Base-by-base conservation (phyloP, 164 flowering plant genomes). In the Litsea cubeba region DNA sequence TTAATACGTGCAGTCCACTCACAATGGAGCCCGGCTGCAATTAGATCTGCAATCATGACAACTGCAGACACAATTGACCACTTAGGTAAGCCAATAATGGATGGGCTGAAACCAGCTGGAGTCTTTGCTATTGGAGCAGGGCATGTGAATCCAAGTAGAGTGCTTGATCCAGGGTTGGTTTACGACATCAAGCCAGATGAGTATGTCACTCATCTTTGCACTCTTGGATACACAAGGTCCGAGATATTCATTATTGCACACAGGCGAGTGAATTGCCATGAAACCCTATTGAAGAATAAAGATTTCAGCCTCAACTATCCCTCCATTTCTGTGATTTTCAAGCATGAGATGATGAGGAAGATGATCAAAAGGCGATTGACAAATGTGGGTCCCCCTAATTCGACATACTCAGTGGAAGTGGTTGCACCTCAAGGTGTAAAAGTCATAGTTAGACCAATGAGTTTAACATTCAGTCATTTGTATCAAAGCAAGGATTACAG, bases 301-400 rank as follows among this genome's bases (percentile, higher is more conserved):
- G 92, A 89, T 25, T 91, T 89, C 79, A 88, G 88, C 87, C 93
- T 95, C 20, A 95, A 95, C 62, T 95, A 95, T 78, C 99, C 99
- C 18, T 89, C 99, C 1, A 82, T 93, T 46, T 86, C 97, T 2
- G 89, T 87, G 17, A 78, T 71, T 60, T 91, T 94, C 86, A 87
- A 84, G 80, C 82, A 40, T 3, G 85, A 86, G 28, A 82, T n/a
- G 76, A 85, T 22, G 32, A 79, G 82, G 6, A 83, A 75, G 80
- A 76, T 85, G 81, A 72, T 89, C 65, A 84, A 50, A 75, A 85
- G 94, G 79, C 77, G 79, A 67, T 25, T 95, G 63, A 95, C 97
- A 7, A 95, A 95, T 74, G 99, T 93, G 63, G 97, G 97, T 8
- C 76, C 76, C 46, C 87, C 97, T 57, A 85, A 87, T 72, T 93